Evolutionary conservation across 164 flowering plant genomes (phyloP), one percentile per base, ranked within the genome.

Genomic region (Umbellularia californica): DNA sequence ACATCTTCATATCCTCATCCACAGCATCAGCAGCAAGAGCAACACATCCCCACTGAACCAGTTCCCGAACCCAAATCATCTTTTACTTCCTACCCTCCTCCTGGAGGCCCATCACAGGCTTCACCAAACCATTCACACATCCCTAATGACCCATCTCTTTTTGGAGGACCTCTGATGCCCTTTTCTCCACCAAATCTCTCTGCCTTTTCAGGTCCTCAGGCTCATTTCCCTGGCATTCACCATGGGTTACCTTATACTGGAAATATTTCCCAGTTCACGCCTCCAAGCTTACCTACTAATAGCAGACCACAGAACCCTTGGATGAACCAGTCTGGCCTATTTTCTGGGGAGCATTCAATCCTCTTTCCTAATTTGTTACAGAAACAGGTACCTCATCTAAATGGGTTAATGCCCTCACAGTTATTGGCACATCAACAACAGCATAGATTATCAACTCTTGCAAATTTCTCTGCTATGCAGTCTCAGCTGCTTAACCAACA

Each of bases 1-100:
- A 84, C 98, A 72, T 86, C 97, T 13, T 87, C 98, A 47, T 90
- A 90, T 76, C 98, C 98, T 71, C 89, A 84, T 47, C 84, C 74
- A n/a, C 88, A 52, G 50, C 60, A 55, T 3, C 60, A 55, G n/a
- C 60, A 55, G n/a, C 17, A 55, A 55, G 85, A 77, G 68, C 85
- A 76, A 20, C 88, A 83, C 72, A 81, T 80, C 80, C 80, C 87
- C 50, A 89, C 87, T 77, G 98, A 93, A 74, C 90, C 96, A 24
- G 77, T 85, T 79, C 82, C 81, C 62, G 84, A 86, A 9, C 88
- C 88, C 51, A 88, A 89, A 71, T 86, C 93, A 50, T 75, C 90
- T 47, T 88, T 82, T 75, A 84, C 87, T 69, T 91, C 95, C 9
- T 91, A 83, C 79, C 97, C 97, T 75, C 92, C 91, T 55, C 92